Base-by-base conservation (phyloP, 345 rosid species). In the Eucalyptus tenuipes region DNA sequence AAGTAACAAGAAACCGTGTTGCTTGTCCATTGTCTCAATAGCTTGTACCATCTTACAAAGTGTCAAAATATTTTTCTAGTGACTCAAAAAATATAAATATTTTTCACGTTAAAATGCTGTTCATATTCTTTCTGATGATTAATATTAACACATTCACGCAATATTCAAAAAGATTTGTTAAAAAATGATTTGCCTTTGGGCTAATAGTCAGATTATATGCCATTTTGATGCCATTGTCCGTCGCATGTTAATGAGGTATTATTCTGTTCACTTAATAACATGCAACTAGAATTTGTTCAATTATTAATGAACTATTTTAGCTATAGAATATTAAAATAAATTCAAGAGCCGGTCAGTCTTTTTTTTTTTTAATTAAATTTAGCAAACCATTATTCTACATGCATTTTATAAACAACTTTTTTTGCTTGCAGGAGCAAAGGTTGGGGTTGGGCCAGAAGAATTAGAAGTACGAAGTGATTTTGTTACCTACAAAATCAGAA, bases 151-250 rank as follows among this genome's bases (percentile, higher is more conserved):
- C 37, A 7, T 14, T 31, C 75, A 14, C 40, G 0, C 2, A n/a
- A 14, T 14, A 14, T n/a, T 64, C 37, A 64, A n/a, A 64, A 0
- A 0, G 2, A 64, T 64, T n/a, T n/a, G 10, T 29, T 14, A 13
- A 64, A 64, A 4, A 0, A 2, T n/a, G 10, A 64, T n/a, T 64
- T 14, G 17, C 75, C 75, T 64, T 3, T 4, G 10, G 18, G 75
- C 75, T 64, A 64, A 64, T 14, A n/a, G 18, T 64, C 0, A 5
- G 75, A 64, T n/a, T 14, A 64, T 64, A 64, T 64, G 75, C 10
- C 20, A 64, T 4, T 64, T n/a, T 2, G 75, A 64, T 64, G 14
- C 40, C 40, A 64, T 64, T n/a, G 18, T 4, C 37, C 20, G 5
- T n/a, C 8, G 5, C 31, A 64, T 29, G 10, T 64, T 64, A n/a